Percentiles rank a stretch among this genome's conserved stretches.
Conservation (phyloP, 2,329 filamentous ascomycete species). For the Albifimbria verrucaria region DNA sequence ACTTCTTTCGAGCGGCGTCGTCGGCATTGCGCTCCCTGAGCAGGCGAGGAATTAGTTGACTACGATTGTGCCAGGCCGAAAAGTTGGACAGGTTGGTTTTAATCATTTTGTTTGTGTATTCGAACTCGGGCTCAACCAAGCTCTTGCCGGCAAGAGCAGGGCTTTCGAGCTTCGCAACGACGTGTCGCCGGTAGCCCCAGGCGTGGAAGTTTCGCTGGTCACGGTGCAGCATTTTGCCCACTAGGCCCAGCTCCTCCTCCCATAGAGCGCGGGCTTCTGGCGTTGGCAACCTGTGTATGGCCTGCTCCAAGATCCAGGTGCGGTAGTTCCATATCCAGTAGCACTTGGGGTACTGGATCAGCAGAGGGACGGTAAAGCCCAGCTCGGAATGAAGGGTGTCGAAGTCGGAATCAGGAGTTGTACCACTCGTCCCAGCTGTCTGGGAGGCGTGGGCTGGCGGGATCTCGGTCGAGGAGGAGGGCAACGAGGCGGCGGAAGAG, state of each 20-base stretch:
- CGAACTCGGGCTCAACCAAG: constrained; percentile 78
- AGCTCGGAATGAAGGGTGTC: constrained; percentile 70
- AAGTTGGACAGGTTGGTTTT: constrained; percentile 86
- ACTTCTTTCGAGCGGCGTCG: constrained; percentile 57
- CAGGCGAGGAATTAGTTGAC: constrained; percentile 74
- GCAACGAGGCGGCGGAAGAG: constrained; percentile 60
- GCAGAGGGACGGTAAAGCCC: constrained; percentile 75
- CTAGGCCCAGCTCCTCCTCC: constrained; percentile 78
- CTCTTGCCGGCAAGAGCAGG: constrained; percentile 47
- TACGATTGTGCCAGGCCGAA: constrained; percentile 92
- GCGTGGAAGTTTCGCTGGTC: constrained; percentile 95
- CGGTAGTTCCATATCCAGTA: constrained; percentile 99
- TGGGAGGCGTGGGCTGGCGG: constrained; percentile 42
- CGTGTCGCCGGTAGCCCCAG: constrained; percentile 83
- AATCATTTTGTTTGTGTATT: constrained; percentile 90
- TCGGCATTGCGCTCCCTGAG: constrained; percentile 68
- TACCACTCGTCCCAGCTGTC: constrained; percentile 53
- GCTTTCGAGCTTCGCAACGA: constrained; percentile 73
- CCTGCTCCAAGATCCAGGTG: constrained; percentile 75
- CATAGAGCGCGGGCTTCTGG: constrained; percentile 64
- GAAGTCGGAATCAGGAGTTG: constrained; percentile 39
- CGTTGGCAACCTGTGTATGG: constrained; percentile 59
- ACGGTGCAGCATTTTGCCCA: constrained; percentile 80
- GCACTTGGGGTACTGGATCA: constrained; percentile 88
- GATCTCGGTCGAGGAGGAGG: constrained; percentile 51